Evolutionary conservation across 2,329 filamentous ascomycete species (phyloP).

Genomic region (Intubia oerlemansii): DNA sequence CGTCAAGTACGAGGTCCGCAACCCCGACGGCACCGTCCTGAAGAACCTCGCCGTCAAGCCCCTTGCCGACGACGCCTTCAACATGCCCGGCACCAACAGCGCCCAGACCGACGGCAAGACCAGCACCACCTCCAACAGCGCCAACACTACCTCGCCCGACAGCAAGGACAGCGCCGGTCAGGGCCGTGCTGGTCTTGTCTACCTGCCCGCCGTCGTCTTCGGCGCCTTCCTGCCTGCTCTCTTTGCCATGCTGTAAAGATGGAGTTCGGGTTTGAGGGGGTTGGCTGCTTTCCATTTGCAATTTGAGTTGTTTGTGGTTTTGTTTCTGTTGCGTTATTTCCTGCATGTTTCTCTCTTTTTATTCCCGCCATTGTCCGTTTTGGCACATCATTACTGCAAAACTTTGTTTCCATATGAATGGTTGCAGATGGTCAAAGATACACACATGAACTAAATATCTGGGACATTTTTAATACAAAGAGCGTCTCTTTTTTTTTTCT

Average conservation of each 20-base stretch:
- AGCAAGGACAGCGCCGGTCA: slow-evolving; percentile 8
- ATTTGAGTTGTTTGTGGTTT: too few relatives aligned
- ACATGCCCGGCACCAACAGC: slow-evolving; percentile 22
- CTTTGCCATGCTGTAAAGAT: slow-evolving; percentile 4
- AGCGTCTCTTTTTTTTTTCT: too few relatives aligned
- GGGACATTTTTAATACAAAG: too few relatives aligned
- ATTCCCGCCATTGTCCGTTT: too few relatives aligned
- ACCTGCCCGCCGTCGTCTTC: slow-evolving; percentile 2
- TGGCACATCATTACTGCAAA: too few relatives aligned
- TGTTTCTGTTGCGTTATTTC: too few relatives aligned
- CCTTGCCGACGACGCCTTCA: slow-evolving; percentile 21
- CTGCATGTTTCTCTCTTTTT: too few relatives aligned
- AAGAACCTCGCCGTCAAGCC: slow-evolving; percentile 25
- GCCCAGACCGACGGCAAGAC: slow-evolving; percentile 4
- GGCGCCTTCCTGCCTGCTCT: slow-evolving; percentile 3
- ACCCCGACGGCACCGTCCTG: slow-evolving; percentile 41
- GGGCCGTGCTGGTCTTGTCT: slow-evolving; percentile 4
- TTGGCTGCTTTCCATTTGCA: too few relatives aligned
- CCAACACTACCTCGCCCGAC: slow-evolving; percentile 1
- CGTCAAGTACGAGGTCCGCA: slow-evolving; percentile 35
- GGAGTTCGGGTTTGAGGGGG: too few relatives aligned
- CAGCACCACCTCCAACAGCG: neutral
- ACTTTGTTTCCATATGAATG: too few relatives aligned
- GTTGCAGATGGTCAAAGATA: too few relatives aligned
- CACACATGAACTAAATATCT: too few relatives aligned